Conservation (phyloP, 495 filamentous ascomycete species). For the Clavariopsis aquatica region DNA sequence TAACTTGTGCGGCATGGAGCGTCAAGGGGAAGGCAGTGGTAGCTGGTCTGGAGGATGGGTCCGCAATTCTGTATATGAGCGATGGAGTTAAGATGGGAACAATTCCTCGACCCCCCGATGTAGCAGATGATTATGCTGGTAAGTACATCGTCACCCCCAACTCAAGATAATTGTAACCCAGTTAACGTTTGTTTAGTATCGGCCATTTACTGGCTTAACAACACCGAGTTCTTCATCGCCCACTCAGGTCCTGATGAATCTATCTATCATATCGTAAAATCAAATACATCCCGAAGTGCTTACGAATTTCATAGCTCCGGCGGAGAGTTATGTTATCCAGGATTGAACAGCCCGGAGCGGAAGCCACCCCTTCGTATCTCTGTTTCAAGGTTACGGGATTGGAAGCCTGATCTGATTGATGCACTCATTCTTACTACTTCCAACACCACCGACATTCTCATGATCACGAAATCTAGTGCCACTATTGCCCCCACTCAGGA, state of each 20-base stretch:
- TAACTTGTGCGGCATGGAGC: conserved; percentile 90
- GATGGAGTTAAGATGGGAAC: conserved; percentile 71
- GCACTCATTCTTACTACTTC: conserved; percentile 81
- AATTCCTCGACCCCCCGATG: conserved; percentile 73
- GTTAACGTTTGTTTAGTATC: conserved; percentile 61
- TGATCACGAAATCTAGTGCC: conserved; percentile 69
- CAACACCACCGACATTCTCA: conserved; percentile 69
- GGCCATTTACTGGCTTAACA: conserved; percentile 86
- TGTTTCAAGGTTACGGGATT: conserved; percentile 70
- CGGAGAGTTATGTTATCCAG: conserved; percentile 66
- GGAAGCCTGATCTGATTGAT: conserved; percentile 75
- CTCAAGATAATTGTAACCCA: neutral
- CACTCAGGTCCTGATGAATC: conserved; percentile 61
- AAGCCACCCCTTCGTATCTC: conserved; percentile 69
- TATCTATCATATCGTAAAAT: conserved; percentile 72
- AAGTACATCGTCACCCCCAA: conserved; percentile 36
- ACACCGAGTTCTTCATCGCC: conserved; percentile 76
- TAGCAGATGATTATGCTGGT: conserved; percentile 71
- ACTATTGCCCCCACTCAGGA: conserved; percentile 61
- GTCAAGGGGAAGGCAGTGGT: conserved; percentile 88
- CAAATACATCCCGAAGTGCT: conserved; percentile 53
- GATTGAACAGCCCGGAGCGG: conserved; percentile 54
- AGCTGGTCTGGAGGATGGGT: conserved; percentile 81
- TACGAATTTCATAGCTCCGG: conserved; percentile 72
- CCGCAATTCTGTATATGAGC: conserved; percentile 78